Base-by-base conservation (phyloP, 1,284 basidiomycete species). In the Moesziomyces aphidis region DNA sequence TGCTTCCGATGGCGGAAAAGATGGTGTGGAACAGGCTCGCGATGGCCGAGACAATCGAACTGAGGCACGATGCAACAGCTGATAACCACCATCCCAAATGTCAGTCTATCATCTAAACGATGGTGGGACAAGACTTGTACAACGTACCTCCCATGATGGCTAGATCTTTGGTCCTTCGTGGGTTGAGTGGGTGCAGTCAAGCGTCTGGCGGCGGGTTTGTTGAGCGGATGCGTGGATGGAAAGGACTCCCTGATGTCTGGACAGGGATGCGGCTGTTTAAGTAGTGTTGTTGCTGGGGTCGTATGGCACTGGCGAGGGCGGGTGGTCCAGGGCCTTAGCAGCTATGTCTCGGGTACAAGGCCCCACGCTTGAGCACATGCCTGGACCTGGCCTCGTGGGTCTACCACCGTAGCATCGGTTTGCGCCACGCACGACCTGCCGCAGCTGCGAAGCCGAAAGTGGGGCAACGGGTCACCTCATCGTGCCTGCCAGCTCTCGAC, bases 61-160 rank as follows among this genome's bases (percentile, higher is more conserved):
- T 62, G 50, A 78, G 70, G 50, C 77, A 78, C 19, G 67, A 72
- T 22, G 77, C 77, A 39, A 78, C 77, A 42, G 74, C 77, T 65
- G 54, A 10, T 43, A 4, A 10, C 31, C 17, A 22, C 19, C 13
- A 15, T 45, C 13, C 17, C 17, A 19, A 26, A 23, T 17, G 39
- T 24, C 26, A 24, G n/a, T 46, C 19, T 24, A 31, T n/a, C 10
- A 9, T 11, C n/a, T 6, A 13, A 28, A 10, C 19, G n/a, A 26
- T 11, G 51, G 17, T 28, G 6, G 21, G 10, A 15, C 31, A 36
- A 5, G 4, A 6, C 15, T 10, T 22, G n/a, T 24, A 22, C 15
- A 15, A 54, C 61, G 52, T 63, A 64, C 61, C 61, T 58, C 61
- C 61, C 61, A 64, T 64, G 19, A 45, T 64, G 55, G 15, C 31